Conservation (phyloP, 495 filamentous ascomycete genomes). For the Penicillium paradoxum region DNA sequence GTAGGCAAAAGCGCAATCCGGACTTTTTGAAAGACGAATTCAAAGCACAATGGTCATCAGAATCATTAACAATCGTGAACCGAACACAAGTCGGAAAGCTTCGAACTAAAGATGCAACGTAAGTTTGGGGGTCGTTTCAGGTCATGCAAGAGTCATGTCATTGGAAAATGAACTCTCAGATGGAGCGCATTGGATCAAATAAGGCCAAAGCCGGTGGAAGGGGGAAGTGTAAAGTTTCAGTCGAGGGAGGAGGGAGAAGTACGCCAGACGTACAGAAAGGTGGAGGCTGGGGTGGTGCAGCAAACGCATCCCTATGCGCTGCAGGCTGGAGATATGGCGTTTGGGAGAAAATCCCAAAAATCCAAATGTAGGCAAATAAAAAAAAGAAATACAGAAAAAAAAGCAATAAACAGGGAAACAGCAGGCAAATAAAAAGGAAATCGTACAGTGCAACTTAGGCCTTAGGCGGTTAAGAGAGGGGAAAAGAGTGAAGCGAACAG, state of each 20-base stretch:
- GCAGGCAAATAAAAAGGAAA: conserved; percentile 5
- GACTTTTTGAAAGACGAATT: conserved; percentile 11
- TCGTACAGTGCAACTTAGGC: conserved; percentile 8
- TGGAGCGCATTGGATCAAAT: conserved; percentile 12
- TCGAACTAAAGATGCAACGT: conserved; percentile 13
- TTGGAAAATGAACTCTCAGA: conserved; percentile 1
- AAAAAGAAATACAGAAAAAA: conserved; percentile 15
- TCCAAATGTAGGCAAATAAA: conserved; percentile 24
- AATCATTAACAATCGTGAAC: conserved; percentile 57
- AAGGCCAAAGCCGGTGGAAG: conserved; percentile 7
- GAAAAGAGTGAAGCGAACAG: conserved; percentile 7
- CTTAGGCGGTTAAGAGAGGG: conserved; percentile 7
- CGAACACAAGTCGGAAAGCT: conserved; percentile 25
- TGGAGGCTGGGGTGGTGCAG: conserved; percentile 25
- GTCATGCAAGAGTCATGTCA: conserved; percentile 17
- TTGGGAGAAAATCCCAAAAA: conserved; percentile 28
- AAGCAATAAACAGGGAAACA: conserved; percentile 8
- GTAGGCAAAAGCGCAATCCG: not conserved
- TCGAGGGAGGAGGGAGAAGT: conserved; percentile 11
- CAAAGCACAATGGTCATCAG: conserved; percentile 40
- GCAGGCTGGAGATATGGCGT: conserved; percentile 14
- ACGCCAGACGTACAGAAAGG: conserved; percentile 26
- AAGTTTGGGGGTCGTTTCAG: conserved; percentile 10
- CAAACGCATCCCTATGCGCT: conserved; percentile 29
- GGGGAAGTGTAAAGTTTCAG: conserved; percentile 15